Evolutionary conservation across 1,284 basidiomycete species (phyloP).

Genomic region (Austropuccinia psidii): DNA sequence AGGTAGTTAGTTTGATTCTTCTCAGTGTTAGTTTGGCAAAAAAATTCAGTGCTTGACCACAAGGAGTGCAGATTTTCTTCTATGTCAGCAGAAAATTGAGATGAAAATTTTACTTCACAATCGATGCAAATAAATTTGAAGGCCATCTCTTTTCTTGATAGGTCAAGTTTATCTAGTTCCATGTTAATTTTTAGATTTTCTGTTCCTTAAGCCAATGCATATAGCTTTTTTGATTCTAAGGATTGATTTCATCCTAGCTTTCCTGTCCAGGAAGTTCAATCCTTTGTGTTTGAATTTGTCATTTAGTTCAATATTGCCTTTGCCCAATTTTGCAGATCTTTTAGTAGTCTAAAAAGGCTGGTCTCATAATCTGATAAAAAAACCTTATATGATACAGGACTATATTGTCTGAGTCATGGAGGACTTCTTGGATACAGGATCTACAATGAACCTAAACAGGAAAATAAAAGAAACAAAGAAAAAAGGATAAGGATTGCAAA

Average conservation of each 20-base stretch:
- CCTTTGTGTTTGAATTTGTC: not conserved
- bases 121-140: not conserved
- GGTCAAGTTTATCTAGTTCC: not conserved
- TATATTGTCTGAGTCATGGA: no score
- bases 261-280: slow-evolving; percentile 7
- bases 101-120: slow-evolving; percentile 2
- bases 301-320: not conserved
- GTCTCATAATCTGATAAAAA: no score
- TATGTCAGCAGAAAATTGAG: not conserved
- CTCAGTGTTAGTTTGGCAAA: not conserved
- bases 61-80: not conserved
- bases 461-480: no score
- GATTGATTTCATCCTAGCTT: not conserved
- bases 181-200: not conserved
- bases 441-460: no score
- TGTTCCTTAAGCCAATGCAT: not conserved
- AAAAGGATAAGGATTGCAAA: no score
- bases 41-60: not conserved
- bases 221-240: not conserved
- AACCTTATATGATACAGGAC: no score
- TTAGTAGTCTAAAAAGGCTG: no score
- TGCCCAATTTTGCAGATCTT: not conserved
- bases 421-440: no score
- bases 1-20: slow-evolving; percentile 10
- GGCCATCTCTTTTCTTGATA: not conserved